These are phyloP conservation scores for Conticribra weissflogii DNA, from an alignment of 108 stramenopile genomes.

Conservation along the genomic window DNA sequence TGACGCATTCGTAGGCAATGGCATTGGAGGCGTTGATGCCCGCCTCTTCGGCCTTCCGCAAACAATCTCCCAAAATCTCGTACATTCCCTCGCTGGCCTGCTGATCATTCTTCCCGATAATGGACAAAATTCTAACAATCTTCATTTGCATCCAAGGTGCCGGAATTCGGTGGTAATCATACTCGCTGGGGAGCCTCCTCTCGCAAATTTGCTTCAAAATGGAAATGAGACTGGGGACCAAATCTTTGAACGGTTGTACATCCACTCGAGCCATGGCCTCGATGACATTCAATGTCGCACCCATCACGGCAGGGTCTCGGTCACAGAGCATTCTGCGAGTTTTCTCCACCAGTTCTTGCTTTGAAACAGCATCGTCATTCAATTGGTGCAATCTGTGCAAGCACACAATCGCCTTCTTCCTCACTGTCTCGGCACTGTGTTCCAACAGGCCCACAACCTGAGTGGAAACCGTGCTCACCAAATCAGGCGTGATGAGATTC, in stretches of 20 bases:
- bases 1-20: constrained; percentile 96
- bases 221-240: constrained; percentile 91
- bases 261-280: constrained; percentile 80
- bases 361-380: constrained; percentile 75
- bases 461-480: constrained; percentile 87
- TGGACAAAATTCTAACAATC: constrained; percentile 90
- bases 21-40: constrained; percentile 99
- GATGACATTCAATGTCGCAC: constrained; percentile 90
- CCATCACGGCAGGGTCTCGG: constrained; percentile 98
- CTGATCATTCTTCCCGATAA: constrained; percentile 90
- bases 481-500: constrained; percentile 89
- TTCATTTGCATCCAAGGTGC: constrained; percentile 99
- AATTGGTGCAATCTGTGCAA: constrained; percentile 94
- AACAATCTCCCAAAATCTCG: constrained; percentile 93
- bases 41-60: constrained; percentile 94
- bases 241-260: constrained; percentile 85
- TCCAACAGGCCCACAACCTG: constrained; percentile 75
- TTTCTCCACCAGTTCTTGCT: constrained; percentile 82
- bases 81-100: constrained; percentile 92
- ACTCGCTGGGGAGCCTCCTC: constrained; percentile 96
- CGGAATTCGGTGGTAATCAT: constrained; percentile 98
- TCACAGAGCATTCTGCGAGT: constrained; percentile 93
- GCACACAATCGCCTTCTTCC: constrained; percentile 94
- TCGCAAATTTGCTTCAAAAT: constrained; percentile 98
- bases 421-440: constrained; percentile 81